Base-by-base conservation (phyloP, 768 basidiomycete genomes). In the Kwoniella newhampshirensis region DNA sequence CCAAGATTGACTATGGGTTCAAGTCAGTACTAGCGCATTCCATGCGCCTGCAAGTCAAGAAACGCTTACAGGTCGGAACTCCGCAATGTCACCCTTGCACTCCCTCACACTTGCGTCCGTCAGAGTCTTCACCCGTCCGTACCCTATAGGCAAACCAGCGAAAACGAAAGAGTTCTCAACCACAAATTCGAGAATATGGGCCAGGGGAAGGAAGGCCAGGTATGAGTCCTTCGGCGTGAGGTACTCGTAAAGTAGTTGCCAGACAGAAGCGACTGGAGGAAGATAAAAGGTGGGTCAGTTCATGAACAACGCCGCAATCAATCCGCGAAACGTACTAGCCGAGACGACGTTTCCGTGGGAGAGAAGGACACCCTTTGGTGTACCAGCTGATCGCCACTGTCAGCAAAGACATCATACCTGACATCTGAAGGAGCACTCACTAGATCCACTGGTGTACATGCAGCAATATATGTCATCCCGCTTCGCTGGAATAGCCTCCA, bases 171-270 rank as follows among this genome's bases (percentile, higher is more conserved):
- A 78, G 43, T 89, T 79, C 80, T 99, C 94, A 66, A 96, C 90
- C 57, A 93, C 86, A 74, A 90, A 96, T 78, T 98, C 94, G 59
- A 99, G 81, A 62, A 98, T 92, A 75, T 99, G 93, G 0, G 91
- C 91, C 30, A 94, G 85, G 1, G 92, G 93, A 3, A 97, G 83
- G 79, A 91, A 96, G 1, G 92, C 94, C 56, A 96, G 85, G 42
- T 83, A 92, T 21, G 78, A 82, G 77, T 87, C 91, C 50, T 70
- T 62, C 21, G 73, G 59, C 4, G 70, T 70, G 60, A 81, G 69
- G 51, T 73, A 63, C 61, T 80, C 86, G 26, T 86, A 80, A 12
- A 96, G 81, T 2, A 94, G 81, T 13, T 74, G 78, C 74, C 82
- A 81, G 15, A 94, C 82, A n/a, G 87, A 87, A n/a, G 87, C 91